Evolutionary conservation across 805 yeast genomes (phyloP).

Genomic region (Yarrowia yakushimensis): DNA sequence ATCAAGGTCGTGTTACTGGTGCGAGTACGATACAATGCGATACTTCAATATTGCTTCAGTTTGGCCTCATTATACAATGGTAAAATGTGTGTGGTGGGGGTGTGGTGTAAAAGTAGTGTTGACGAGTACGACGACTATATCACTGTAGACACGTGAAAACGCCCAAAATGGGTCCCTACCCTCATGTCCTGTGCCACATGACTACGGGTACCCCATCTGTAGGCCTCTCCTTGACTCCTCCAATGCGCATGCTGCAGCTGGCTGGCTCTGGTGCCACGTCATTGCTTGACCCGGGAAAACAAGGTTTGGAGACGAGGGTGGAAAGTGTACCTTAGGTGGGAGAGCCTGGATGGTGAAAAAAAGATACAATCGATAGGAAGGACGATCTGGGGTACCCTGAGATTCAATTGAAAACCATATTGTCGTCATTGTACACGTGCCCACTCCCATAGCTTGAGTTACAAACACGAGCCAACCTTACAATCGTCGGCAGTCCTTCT

Average conservation of each 20-base stretch:
- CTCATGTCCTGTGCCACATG: background rate
- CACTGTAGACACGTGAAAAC: no score
- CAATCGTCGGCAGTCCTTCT: no score
- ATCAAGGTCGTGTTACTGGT: no score
- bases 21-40: no score
- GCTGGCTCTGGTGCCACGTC: constrained; percentile 4
- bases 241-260: background rate
- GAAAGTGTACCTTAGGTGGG: background rate
- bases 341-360: background rate
- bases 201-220: background rate
- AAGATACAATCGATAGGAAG: background rate
- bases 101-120: no score
- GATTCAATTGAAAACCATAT: background rate
- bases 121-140: no score
- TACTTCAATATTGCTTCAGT: no score
- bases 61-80: no score
- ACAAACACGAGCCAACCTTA: background rate
- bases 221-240: background rate
- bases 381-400: constrained; percentile 14
- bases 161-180: background rate
- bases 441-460: background rate
- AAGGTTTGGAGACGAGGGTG: constrained; percentile 11
- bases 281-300: background rate
- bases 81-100: no score
- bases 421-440: background rate